phyloP scores from a whole-genome alignment of 805 yeast species.

The Spathaspora hagerdaliae region DNA sequence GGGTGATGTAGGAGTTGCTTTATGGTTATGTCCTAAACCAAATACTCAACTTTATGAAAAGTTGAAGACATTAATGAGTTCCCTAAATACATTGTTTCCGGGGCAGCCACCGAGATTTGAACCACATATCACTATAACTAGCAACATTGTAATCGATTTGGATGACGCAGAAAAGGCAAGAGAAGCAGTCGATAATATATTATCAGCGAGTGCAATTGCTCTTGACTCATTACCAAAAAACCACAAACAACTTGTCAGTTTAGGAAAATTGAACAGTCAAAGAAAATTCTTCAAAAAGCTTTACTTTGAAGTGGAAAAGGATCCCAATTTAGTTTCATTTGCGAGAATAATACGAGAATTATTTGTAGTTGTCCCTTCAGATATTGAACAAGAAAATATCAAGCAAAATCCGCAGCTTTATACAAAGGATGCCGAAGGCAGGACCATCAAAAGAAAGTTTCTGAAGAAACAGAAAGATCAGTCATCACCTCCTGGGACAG shows the following conservation, averaged over 20 bases:
- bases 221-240: constrained; percentile 34
- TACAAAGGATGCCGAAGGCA: constrained; percentile 29
- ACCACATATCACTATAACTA: constrained; percentile 75
- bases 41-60: constrained; percentile 53
- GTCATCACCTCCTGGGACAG: background rate
- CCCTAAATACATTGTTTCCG: constrained; percentile 67
- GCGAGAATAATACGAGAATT: constrained; percentile 56
- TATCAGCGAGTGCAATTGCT: constrained; percentile 60
- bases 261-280: constrained; percentile 45
- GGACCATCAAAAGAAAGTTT: constrained; percentile 23
- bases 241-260: constrained; percentile 36
- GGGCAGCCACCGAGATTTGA: constrained; percentile 61
- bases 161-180: constrained; percentile 33
- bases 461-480: constrained; percentile 15
- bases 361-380: constrained; percentile 45
- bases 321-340: constrained; percentile 46
- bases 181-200: constrained; percentile 55
- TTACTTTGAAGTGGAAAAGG: constrained; percentile 43
- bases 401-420: constrained; percentile 36
- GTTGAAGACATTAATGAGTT: constrained; percentile 55
- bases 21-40: constrained; percentile 72
- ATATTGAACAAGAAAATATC: constrained; percentile 31
- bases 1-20: constrained; percentile 42
- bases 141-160: constrained; percentile 48
- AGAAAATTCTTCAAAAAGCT: constrained; percentile 50